These are phyloP conservation scores for Mucor racemosus DNA, from an alignment of 371 early-diverging fungal species.

Conservation along the genomic window DNA sequence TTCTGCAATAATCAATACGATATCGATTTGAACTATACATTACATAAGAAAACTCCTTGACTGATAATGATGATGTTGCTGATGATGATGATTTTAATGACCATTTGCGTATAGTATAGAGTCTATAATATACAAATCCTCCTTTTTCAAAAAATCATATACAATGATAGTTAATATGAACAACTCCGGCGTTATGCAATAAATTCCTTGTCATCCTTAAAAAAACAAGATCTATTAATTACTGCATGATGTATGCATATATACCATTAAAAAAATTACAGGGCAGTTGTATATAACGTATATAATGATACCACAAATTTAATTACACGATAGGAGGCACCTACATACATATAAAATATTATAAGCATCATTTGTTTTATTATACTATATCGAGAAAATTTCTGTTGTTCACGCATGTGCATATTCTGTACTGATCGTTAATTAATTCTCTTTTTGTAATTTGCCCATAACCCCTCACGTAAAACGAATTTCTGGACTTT, in stretches of 20 bases:
- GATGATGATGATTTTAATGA: not conserved
- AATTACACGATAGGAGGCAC: not conserved
- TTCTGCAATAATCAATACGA: not conserved
- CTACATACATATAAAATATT: not conserved
- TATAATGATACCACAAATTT: not conserved
- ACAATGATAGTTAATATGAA: not conserved
- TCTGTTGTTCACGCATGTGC: not conserved
- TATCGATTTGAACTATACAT: not conserved
- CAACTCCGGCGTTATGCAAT: not conserved
- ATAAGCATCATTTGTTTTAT: not conserved
- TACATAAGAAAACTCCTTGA: not conserved
- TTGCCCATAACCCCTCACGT: constrained; percentile 30
- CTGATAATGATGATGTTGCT: not conserved
- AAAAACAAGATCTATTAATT: not conserved
- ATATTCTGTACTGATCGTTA: constrained; percentile 8
- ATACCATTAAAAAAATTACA: not conserved
- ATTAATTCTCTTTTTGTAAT: constrained; percentile 29
- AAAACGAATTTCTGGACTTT: constrained; percentile 45
- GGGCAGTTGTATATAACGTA: not conserved
- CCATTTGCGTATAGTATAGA: not conserved
- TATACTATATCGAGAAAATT: not conserved
- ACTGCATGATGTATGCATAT: not conserved
- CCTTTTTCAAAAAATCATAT: not conserved
- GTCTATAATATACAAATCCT: not conserved
- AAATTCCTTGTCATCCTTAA: not conserved